Percentiles rank a stretch among this genome's conserved stretches.
phyloP scores from a whole-genome alignment of 2,329 filamentous ascomycete genomes.

The Chaetomium globosum region DNA sequence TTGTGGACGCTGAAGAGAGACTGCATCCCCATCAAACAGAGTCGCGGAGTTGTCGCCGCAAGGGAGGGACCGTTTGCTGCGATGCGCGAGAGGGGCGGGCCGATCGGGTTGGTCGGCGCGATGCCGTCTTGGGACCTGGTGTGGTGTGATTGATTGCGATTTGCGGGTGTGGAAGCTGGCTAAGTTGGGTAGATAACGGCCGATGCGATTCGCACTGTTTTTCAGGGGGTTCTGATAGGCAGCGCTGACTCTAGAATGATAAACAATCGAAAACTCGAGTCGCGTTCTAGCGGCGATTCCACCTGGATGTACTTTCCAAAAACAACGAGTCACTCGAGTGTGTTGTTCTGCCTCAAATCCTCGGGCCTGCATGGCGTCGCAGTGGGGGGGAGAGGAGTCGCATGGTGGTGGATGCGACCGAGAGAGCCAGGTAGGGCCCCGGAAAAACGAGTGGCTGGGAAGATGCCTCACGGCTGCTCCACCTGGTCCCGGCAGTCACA shows the following conservation, averaged over 20 bases:
- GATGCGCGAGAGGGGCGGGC: slow-evolving; percentile 19
- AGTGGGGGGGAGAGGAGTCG: slow-evolving; percentile 1
- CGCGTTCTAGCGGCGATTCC: slow-evolving; percentile 17
- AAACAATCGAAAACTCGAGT: neutral
- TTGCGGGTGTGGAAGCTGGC: neutral
- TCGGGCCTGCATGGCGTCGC: slow-evolving; percentile 16
- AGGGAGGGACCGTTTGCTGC: slow-evolving; percentile 16
- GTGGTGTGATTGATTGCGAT: slow-evolving; percentile 20
- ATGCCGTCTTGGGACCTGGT: slow-evolving; percentile 17
- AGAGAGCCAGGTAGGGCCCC: slow-evolving; percentile 9
- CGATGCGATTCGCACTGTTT: slow-evolving; percentile 14
- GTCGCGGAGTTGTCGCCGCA: slow-evolving; percentile 36
- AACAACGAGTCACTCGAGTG: neutral
- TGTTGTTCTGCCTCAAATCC: slow-evolving; percentile 8
- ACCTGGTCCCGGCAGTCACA: slow-evolving; percentile 2
- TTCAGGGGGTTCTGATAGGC: neutral
- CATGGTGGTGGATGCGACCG: slow-evolving; percentile 12
- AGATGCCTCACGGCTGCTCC: slow-evolving; percentile 19
- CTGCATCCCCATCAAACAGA: slow-evolving; percentile 49
- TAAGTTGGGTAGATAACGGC: neutral
- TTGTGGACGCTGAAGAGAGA: slow-evolving; percentile 64
- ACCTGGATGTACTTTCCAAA: neutral
- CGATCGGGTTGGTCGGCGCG: slow-evolving; percentile 21
- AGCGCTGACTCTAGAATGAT: neutral
- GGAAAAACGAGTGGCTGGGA: slow-evolving; percentile 45